Conservation (phyloP, 129 eudicot species). For the Deinandra increscens region DNA sequence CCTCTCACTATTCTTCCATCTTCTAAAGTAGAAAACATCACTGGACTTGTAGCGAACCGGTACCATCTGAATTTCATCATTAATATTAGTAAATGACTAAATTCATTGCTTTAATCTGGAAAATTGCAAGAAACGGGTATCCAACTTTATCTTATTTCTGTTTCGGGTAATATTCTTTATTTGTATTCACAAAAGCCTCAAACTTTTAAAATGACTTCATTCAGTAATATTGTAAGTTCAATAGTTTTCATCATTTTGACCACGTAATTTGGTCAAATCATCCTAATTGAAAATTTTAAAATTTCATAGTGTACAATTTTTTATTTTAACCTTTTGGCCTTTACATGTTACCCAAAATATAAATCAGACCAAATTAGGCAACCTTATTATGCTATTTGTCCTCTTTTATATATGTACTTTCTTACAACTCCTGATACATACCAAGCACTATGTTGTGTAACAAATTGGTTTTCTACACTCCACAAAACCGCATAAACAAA, state of each 20-base stretch:
- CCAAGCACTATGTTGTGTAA: too few species aligned
- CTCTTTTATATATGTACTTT: too few species aligned
- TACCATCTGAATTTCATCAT: constrained; percentile 44
- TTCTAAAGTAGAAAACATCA: constrained; percentile 62
- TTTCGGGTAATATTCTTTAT: background rate
- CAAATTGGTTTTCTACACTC: too few species aligned
- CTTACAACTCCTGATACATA: too few species aligned
- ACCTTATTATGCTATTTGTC: background rate
- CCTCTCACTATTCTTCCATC: constrained; percentile 90
- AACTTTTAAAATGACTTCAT: background rate
- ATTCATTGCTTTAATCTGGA: background rate
- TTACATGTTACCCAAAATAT: constrained; percentile 2
- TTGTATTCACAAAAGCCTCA: background rate
- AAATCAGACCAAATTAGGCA: constrained; percentile 2
- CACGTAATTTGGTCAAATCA: background rate
- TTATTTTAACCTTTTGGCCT: background rate
- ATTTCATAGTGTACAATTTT: background rate
- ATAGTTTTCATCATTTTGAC: background rate
- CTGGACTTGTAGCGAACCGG: constrained; percentile 54
- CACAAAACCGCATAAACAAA: too few species aligned
- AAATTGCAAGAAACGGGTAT: background rate
- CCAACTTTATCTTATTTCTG: background rate
- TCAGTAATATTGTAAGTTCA: background rate
- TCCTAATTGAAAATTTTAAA: background rate
- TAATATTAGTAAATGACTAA: background rate